phyloP scores from a whole-genome alignment of 441 rosid species.

The Euphorbia schlechtendalii region DNA sequence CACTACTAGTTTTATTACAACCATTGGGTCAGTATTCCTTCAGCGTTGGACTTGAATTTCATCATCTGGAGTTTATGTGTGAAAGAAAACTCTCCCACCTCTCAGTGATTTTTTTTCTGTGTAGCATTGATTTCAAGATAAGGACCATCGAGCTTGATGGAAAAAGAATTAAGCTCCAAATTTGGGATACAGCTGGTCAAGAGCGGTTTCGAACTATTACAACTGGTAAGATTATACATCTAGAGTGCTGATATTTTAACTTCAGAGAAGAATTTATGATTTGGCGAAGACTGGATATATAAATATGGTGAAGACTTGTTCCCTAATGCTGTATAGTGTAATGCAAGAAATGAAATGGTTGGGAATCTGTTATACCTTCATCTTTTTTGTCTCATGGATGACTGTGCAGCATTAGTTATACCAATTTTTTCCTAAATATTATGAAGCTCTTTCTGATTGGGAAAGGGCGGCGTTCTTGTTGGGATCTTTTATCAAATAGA shows the following conservation, averaged over 20 bases:
- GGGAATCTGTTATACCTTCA: background rate
- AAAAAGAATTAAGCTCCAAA: slow-evolving; percentile 90
- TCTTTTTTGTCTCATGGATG: background rate
- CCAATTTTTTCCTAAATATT: background rate
- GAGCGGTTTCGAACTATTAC: slow-evolving; percentile 97
- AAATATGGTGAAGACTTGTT: too few species aligned
- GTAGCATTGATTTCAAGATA: slow-evolving; percentile 95
- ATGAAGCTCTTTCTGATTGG: background rate
- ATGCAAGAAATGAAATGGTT: slow-evolving; percentile 7
- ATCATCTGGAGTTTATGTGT: background rate
- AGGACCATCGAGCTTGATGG: slow-evolving; percentile 97
- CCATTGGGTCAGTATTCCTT: slow-evolving; percentile 63
- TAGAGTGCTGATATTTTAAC: background rate
- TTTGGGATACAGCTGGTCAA: slow-evolving; percentile 99
- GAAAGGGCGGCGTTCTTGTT: background rate
- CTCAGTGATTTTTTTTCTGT: slow-evolving; percentile 8
- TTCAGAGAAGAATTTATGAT: background rate
- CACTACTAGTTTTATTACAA: slow-evolving; percentile 94
- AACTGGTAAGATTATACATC: slow-evolving; percentile 51
- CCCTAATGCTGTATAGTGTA: background rate
- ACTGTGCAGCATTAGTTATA: background rate
- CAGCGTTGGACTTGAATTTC: background rate
- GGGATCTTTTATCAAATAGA: background rate
- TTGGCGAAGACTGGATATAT: background rate
- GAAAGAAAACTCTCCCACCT: slow-evolving; percentile 7